phyloP scores from a whole-genome alignment of 2,329 filamentous ascomycete species.

The Alternaria brassicae region DNA sequence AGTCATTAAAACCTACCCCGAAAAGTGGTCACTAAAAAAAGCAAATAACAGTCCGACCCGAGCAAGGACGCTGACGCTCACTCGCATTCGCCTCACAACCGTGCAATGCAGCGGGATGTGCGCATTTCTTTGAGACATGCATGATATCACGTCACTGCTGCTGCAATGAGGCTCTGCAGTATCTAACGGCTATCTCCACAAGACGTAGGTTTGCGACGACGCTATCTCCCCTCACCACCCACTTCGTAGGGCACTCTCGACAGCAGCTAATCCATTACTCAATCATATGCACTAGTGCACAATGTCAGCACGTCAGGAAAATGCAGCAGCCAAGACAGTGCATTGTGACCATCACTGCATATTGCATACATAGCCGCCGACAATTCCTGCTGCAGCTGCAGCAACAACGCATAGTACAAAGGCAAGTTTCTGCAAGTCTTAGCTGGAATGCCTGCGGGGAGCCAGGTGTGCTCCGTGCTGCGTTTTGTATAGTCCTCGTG shows the following conservation, averaged over 20 bases:
- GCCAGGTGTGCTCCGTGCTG: slow-evolving; percentile 11
- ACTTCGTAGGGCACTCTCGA: not conserved
- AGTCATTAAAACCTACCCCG: not conserved
- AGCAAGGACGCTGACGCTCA: not conserved
- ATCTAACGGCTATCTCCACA: slow-evolving; percentile 1
- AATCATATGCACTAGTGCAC: slow-evolving; percentile 7
- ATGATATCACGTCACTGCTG: not conserved
- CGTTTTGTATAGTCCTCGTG: slow-evolving; percentile 1
- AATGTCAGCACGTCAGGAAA: slow-evolving; percentile 7
- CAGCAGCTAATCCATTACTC: slow-evolving; percentile 3
- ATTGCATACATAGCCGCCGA: slow-evolving; percentile 35
- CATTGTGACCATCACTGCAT: slow-evolving; percentile 36
- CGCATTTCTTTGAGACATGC: not conserved
- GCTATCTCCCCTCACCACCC: not conserved
- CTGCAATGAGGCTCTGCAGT: slow-evolving; percentile 12
- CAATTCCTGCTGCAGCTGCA: slow-evolving; percentile 26
- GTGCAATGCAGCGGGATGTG: not conserved
- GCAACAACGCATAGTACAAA: slow-evolving; percentile 12
- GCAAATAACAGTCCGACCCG: not conserved
- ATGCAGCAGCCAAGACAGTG: slow-evolving; percentile 22
- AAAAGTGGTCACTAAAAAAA: not conserved
- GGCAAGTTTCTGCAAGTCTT: slow-evolving; percentile 16
- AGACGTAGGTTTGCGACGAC: not conserved
- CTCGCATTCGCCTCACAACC: not conserved
- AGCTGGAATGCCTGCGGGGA: slow-evolving; percentile 5